Evolutionary conservation across 1,284 basidiomycete genomes (phyloP), one percentile per base, ranked within the genome.

Genomic region (Marasmius fiardii): DNA sequence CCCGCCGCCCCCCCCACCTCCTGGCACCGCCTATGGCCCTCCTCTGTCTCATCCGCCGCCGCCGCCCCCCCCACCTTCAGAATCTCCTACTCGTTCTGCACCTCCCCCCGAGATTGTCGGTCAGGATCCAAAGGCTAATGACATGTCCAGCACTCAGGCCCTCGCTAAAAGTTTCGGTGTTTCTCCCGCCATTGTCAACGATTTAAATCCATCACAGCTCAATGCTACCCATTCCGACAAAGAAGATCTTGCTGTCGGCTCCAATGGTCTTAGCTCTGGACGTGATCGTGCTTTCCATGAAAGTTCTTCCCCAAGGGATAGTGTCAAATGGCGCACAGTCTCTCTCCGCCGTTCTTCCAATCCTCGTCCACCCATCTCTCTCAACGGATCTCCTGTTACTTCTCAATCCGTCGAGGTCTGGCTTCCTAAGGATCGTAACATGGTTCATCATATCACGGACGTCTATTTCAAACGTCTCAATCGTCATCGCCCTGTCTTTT

Each of bases 131-230:
- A 80, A 86, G 57, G 79, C 83, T 5, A 83, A 89, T 61, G 88
- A 92, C 69, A 79, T 92, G 76, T 86, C 88, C 43, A 84, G 78
- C 66, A 80, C 85, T 43, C 23, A 84, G 77, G 80, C 88, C 12
- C 77, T 92, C 41, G 89, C 86, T 49, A 88, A 86, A 71, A 85
- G 78, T 64, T 92, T 92, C 64, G 90, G 90, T 54, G 89, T 92
- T 24, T 80, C 85, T 51, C 74, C 81, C 21, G 77, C 79, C 35
- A 90, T 92, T 59, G 81, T 89, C 53, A 81, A 74, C 59, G 83
- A 83, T 59, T 74, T 87, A 58, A 78, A 80, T 54, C 72, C 87
- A 44, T 73, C 71, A 34, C 72, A 75, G n/a, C 63, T 67, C 11
- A 60, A 68, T 23, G 67, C 41, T 28, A 50, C 39, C 23, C 51